These are phyloP conservation scores for Candida chilensis DNA, from an alignment of 805 yeast species.

Conservation along the genomic window DNA sequence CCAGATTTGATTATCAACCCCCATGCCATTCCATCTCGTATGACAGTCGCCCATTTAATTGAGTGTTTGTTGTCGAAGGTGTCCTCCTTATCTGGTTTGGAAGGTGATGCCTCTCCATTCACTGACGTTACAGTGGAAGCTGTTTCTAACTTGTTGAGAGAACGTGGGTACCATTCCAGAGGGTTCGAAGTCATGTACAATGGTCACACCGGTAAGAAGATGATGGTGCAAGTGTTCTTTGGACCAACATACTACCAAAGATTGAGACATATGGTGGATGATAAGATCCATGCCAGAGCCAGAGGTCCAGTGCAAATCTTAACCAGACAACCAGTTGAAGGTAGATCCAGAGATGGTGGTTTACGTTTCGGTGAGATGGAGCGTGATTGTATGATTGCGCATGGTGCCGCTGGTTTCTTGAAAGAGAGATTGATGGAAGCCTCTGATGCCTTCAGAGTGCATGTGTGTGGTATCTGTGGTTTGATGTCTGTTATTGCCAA, in stretches of 20 bases:
- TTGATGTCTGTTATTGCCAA: conserved; percentile 97
- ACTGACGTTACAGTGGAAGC: conserved; percentile 98
- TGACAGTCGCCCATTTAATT: conserved; percentile 99
- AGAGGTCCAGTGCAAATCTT: conserved; percentile 97
- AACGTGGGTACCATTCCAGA: conserved; percentile 95
- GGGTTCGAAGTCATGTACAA: conserved; percentile 98
- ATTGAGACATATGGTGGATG: conserved; percentile 98
- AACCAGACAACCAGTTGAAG: conserved; percentile 98
- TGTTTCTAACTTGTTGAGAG: conserved; percentile 82
- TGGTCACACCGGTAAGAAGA: conserved; percentile 97
- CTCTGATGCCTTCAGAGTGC: conserved; percentile 97
- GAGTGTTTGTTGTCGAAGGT: conserved; percentile 96
- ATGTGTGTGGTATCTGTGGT: conserved; percentile 97
- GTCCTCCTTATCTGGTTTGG: conserved; percentile 88
- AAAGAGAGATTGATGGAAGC: conserved; percentile 98
- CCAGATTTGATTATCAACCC: conserved; percentile 98
- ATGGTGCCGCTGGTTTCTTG: conserved; percentile 97
- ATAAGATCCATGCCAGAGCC: conserved; percentile 97
- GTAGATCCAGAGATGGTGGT: conserved; percentile 99
- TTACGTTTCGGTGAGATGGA: conserved; percentile 99
- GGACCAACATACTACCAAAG: conserved; percentile 99
- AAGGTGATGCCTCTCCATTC: conserved; percentile 99
- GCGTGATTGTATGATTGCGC: conserved; percentile 99
- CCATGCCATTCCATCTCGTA: conserved; percentile 99
- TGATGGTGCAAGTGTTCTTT: conserved; percentile 97